A percentile compares a stretch with the other conserved stretches of the same genome.
Evolutionary conservation across 495 filamentous ascomycete species (phyloP).

Genomic region (Penicillium antarcticum): DNA sequence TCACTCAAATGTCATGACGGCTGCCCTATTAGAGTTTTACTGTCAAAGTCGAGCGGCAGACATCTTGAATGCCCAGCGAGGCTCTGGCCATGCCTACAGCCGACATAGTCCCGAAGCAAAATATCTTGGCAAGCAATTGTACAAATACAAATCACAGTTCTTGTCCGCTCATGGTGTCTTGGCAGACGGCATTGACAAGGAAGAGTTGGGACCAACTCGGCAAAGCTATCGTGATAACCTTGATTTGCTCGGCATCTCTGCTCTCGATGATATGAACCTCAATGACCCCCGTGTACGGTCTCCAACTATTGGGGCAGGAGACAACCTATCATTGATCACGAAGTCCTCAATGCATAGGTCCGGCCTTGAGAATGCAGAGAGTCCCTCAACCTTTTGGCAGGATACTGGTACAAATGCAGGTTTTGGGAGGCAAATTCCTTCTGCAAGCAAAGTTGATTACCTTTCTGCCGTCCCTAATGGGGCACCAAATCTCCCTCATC

Average conservation of each 20-base stretch:
- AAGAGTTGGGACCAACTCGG: constrained; percentile 32
- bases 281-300: constrained; percentile 11
- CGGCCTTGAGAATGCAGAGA: constrained; percentile 1
- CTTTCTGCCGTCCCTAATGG: constrained; percentile 25
- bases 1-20: constrained; percentile 44
- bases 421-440: constrained; percentile 16
- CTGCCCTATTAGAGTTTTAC: constrained; percentile 44
- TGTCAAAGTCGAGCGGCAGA: constrained; percentile 44
- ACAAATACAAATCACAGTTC: constrained; percentile 39
- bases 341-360: constrained; percentile 11
- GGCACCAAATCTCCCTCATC: constrained; percentile 15
- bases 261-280: constrained; percentile 35
- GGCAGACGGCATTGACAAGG: constrained; percentile 36
- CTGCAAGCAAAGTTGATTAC: constrained; percentile 13
- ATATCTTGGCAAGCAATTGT: constrained; percentile 41
- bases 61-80: constrained; percentile 39
- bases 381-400: constrained; percentile 6
- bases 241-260: constrained; percentile 36
- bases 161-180: constrained; percentile 39
- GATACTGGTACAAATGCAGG: constrained; percentile 8
- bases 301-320: constrained; percentile 12
- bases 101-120: constrained; percentile 44
- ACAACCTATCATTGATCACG: constrained; percentile 24
- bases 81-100: constrained; percentile 30
- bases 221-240: constrained; percentile 45